A percentile compares a stretch with the other conserved stretches of the same genome.
These are phyloP conservation scores for Salvia miltiorrhiza DNA, from an alignment of 257 asterid species.

Conservation along the genomic window DNA sequence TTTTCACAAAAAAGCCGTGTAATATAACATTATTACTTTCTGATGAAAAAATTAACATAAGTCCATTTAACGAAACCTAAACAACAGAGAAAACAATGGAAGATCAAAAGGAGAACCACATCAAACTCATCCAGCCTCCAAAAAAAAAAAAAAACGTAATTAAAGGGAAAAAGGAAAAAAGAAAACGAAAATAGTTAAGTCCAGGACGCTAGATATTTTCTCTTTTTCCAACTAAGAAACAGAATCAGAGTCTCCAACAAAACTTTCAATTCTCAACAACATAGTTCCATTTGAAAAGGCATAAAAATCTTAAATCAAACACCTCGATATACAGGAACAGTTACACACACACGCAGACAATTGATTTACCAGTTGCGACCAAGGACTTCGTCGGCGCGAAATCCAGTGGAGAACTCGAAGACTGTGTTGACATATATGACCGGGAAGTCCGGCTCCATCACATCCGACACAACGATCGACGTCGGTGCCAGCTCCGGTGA, in stretches of 20 bases:
- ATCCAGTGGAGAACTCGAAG: constrained; percentile 78
- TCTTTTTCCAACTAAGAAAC: neutral
- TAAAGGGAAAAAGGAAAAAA: neutral
- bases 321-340: neutral
- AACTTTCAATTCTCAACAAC: neutral
- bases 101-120: neutral
- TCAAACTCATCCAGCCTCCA: neutral
- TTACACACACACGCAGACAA: neutral
- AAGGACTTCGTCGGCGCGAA: constrained; percentile 84
- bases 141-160: neutral
- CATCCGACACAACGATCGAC: constrained; percentile 82
- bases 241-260: neutral
- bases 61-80: neutral
- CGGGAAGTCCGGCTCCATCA: constrained; percentile 72
- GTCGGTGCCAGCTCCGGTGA: constrained; percentile 55
- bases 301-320: neutral
- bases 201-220: neutral
- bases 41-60: neutral
- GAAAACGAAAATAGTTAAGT: neutral
- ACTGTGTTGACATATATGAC: constrained; percentile 70
- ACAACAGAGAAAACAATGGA: neutral
- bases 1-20: neutral
- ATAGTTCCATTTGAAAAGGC: neutral
- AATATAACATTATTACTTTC: neutral
- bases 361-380: constrained; percentile 75